A percentile compares a stretch with the other conserved stretches of the same genome.
Evolutionary conservation across 768 basidiomycete species (phyloP).

Genomic region (Auricularia sp.): DNA sequence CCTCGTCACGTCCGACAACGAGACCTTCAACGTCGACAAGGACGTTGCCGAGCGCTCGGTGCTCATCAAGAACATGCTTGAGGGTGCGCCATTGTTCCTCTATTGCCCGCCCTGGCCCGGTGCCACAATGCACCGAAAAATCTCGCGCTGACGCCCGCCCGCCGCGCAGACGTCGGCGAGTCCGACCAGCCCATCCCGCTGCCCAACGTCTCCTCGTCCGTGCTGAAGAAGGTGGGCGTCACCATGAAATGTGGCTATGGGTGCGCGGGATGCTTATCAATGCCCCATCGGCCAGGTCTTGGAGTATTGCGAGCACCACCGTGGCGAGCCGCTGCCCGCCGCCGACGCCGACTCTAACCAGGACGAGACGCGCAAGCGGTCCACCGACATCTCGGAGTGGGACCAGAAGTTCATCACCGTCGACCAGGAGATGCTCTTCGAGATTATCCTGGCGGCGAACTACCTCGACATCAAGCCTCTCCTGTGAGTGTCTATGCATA

Average conservation of each 20-base stretch:
- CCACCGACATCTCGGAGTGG: conserved; percentile 99
- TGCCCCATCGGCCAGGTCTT: conserved; percentile 54
- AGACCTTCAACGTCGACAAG: conserved; percentile 86
- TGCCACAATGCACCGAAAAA: background rate
- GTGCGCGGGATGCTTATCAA: background rate
- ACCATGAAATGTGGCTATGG: conserved; percentile 5
- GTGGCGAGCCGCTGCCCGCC: conserved; percentile 88
- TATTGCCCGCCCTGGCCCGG: background rate
- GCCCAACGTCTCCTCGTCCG: conserved; percentile 87
- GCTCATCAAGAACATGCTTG: conserved; percentile 99
- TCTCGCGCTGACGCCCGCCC: background rate
- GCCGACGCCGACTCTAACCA: conserved; percentile 70
- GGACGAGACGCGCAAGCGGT: conserved; percentile 93
- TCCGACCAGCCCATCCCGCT: conserved; percentile 89
- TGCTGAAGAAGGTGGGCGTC: conserved; percentile 75
- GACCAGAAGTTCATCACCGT: conserved; percentile 98
- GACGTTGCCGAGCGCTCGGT: conserved; percentile 93
- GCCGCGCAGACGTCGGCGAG: conserved; percentile 75
- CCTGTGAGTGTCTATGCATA: conserved; percentile 47
- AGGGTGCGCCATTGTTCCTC: conserved; percentile 22
- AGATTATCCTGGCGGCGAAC: conserved; percentile 99
- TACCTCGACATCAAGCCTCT: conserved; percentile 99
- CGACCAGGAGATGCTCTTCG: conserved; percentile 99
- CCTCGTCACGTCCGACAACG: conserved; percentile 91
- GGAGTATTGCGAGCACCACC: conserved; percentile 99